These are phyloP conservation scores for Chrysoporthe cubensis DNA, from an alignment of 2,329 filamentous ascomycete species.

Conservation along the genomic window DNA sequence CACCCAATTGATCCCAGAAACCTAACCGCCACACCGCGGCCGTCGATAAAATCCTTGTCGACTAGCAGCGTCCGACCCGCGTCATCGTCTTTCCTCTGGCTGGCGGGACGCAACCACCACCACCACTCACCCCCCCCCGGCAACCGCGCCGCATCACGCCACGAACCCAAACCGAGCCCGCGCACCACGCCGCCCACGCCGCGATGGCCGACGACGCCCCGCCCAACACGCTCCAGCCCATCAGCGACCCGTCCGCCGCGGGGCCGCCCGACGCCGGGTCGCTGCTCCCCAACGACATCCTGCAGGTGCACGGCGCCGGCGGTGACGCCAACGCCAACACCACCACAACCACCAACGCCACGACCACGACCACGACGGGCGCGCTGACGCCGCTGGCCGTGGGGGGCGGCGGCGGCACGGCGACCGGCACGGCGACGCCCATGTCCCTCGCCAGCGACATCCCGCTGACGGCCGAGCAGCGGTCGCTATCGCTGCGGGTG, in stretches of 20 bases:
- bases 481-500: conserved; percentile 51
- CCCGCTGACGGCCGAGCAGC: conserved; percentile 39
- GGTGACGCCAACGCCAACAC: no score
- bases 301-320: conserved; percentile 1
- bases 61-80: no score
- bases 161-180: background rate
- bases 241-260: conserved; percentile 6
- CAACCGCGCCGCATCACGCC: conserved; percentile 13
- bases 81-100: no score
- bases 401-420: conserved; percentile 16
- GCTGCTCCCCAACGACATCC: conserved; percentile 17
- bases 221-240: conserved; percentile 19
- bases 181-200: background rate
- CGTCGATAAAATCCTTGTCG: no score
- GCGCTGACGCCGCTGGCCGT: conserved; percentile 27
- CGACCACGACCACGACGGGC: conserved; percentile 6
- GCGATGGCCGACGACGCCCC: conserved; percentile 28
- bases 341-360: no score
- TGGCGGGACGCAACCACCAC: background rate
- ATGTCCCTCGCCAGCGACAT: conserved; percentile 33
- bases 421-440: conserved; percentile 37
- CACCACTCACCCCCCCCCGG: background rate
- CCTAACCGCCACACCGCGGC: no score
- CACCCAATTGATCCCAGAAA: no score
- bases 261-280: background rate